Base-by-base conservation (phyloP, 176 grass and related monocot genomes). In the Areca catechu region DNA sequence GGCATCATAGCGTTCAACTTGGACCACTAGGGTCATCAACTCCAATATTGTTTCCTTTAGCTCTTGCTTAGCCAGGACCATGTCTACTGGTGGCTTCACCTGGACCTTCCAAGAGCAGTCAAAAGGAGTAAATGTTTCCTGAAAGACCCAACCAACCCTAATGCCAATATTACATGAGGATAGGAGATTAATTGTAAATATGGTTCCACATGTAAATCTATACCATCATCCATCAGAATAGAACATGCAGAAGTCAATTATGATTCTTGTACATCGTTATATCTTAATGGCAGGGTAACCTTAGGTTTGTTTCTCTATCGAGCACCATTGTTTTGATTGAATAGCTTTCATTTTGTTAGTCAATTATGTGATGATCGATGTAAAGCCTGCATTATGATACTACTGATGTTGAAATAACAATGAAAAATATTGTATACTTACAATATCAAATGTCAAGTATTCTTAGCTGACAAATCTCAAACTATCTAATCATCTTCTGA, bases 71-170 rank as follows among this genome's bases (percentile, higher is more conserved):
- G 49, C 48, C 71, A 62, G 67, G 63, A 71, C 77, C 74, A 53
- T 81, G 82, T 75, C 30, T 71, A 1, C 74, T 50, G 3, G 21
- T 79, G 17, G 72, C 69, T 56, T 56, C 74, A 65, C 15, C 62
- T 60, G 56, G 67, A 54, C 70, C 65, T 77, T 76, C 75, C 66
- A 69, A 18, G 48, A 73, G 69, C 56, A 72, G 66, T 60, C 77
- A 73, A 30, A 75, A 74, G 66, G 86, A 75, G 53, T 52, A 57
- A 58, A 53, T 16, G 7, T 85, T 79, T 50, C 81, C 81, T 53
- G 78, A 81, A n/a, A 71, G 86, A 16, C 86, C 81, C 57, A 81
- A 82, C 19, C 86, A 89, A 49, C 86, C 86, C 61, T 78, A 85
- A 37, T 89, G 86, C 48, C 74, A 82, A 27, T 77, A 78, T 70